These are phyloP conservation scores for Verbascum thapsus DNA, from an alignment of 257 asterid species.

Conservation along the genomic window DNA sequence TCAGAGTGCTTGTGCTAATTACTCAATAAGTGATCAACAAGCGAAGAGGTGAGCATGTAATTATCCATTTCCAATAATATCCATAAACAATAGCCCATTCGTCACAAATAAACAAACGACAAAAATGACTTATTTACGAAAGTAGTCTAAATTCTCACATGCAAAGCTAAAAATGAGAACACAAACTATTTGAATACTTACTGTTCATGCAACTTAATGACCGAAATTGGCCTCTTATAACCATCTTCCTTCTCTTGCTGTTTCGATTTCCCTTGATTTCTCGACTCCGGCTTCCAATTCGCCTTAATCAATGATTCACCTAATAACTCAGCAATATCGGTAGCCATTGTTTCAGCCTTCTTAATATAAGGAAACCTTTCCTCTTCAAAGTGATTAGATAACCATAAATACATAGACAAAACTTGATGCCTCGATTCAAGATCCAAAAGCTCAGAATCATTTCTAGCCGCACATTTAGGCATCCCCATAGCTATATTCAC, in stretches of 20 bases:
- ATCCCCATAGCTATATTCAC: conserved; percentile 92
- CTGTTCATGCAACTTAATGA: conserved; percentile 49
- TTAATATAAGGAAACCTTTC: conserved; percentile 72
- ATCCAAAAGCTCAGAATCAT: conserved; percentile 91
- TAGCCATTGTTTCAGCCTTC: conserved; percentile 87
- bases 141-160: not conserved
- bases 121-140: not conserved
- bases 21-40: too few species aligned
- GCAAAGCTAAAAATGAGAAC: conserved; percentile 2
- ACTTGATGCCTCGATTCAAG: conserved; percentile 95
- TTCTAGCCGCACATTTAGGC: conserved; percentile 75
- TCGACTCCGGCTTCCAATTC: conserved; percentile 84
- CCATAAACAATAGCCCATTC: too few species aligned
- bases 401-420: conserved; percentile 88
- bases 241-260: conserved; percentile 51
- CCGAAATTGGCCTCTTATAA: conserved; percentile 65
- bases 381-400: conserved; percentile 79
- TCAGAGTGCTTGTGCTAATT: too few species aligned
- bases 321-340: conserved; percentile 73
- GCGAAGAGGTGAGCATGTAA: too few species aligned
- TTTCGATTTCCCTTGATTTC: conserved; percentile 51
- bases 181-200: conserved; percentile 37
- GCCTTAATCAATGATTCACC: conserved; percentile 79
- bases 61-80: too few species aligned
- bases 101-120: too few species aligned